These are phyloP conservation scores for Phytophthora rubi DNA, from an alignment of 352 stramenopile species.

Conservation along the genomic window DNA sequence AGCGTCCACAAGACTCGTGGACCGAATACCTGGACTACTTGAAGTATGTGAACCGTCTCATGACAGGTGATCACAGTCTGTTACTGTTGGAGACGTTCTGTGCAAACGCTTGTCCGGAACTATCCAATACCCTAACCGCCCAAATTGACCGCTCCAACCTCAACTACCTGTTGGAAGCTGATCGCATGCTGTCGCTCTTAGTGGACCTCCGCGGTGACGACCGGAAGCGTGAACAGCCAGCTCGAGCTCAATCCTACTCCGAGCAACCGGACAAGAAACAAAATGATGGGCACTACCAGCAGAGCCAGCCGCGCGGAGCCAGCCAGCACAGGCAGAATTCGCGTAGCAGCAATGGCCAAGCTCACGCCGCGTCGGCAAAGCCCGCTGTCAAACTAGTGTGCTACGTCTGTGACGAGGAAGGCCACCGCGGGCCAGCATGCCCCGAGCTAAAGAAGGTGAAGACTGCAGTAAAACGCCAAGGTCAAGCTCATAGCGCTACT, in stretches of 20 bases:
- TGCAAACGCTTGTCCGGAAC: constrained; percentile 9
- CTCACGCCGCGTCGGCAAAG: constrained; percentile 3
- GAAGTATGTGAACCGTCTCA: constrained; percentile 22
- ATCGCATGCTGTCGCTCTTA: constrained; percentile 3
- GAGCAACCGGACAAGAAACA: not conserved
- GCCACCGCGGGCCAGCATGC: constrained; percentile 3
- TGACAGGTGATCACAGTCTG: constrained; percentile 16
- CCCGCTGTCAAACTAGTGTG: constrained; percentile 3
- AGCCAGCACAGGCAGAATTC: constrained; percentile 1
- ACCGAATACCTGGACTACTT: constrained; percentile 22
- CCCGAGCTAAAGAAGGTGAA: constrained; percentile 11
- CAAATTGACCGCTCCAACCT: not conserved
- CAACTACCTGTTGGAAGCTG: constrained; percentile 1
- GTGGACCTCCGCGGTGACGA: constrained; percentile 6
- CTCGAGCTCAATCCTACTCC: not conserved
- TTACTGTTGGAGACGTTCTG: constrained; percentile 16
- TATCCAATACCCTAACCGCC: constrained; percentile 8
- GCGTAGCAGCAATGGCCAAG: not conserved
- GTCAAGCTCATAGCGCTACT: constrained; percentile 6
- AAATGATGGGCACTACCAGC: not conserved
- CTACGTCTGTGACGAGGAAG: constrained; percentile 22
- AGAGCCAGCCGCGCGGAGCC: not conserved
- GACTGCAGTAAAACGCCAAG: not conserved
- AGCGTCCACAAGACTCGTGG: constrained; percentile 16
- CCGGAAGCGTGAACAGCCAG: not conserved